Percentiles rank a stretch among this genome's conserved stretches.
Conservation (phyloP, 2,329 filamentous ascomycete genomes). For the Beauveria brongniartii region DNA sequence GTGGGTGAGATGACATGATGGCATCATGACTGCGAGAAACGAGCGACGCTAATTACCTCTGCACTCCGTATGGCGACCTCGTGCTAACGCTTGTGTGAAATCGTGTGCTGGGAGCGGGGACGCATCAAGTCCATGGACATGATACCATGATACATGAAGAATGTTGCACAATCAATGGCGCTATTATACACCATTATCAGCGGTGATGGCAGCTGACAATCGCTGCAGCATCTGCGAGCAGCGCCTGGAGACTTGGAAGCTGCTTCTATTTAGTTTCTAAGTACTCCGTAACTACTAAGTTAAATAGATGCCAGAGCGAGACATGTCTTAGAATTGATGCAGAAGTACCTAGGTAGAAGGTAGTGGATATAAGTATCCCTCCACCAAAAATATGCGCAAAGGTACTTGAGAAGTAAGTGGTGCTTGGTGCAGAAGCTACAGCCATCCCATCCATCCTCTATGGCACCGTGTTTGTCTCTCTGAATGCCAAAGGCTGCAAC, state of each 20-base stretch:
- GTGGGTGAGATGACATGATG: neutral
- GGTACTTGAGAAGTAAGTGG: neutral
- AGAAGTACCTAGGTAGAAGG: neutral
- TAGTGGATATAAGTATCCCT: neutral
- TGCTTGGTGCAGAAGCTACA: neutral
- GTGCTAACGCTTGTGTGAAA: neutral
- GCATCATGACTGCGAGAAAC: slow-evolving; percentile 1
- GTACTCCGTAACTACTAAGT: too few relatives aligned
- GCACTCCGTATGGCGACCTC: neutral
- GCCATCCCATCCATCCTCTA: neutral
- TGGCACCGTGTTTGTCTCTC: neutral
- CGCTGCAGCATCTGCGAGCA: too few relatives aligned
- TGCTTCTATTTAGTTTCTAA: neutral
- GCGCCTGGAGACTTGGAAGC: too few relatives aligned
- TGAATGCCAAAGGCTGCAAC: neutral
- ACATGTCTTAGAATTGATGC: neutral
- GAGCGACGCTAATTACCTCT: neutral
- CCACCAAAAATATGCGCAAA: neutral
- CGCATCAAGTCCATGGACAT: too few relatives aligned
- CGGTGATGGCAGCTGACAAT: neutral
- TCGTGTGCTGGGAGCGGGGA: neutral
- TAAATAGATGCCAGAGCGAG: neutral
- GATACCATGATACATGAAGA: too few relatives aligned
- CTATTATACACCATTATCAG: neutral
- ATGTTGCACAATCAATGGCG: neutral